phyloP scores from a whole-genome alignment of 2,329 filamentous ascomycete species.

The Neurospora sp. region DNA sequence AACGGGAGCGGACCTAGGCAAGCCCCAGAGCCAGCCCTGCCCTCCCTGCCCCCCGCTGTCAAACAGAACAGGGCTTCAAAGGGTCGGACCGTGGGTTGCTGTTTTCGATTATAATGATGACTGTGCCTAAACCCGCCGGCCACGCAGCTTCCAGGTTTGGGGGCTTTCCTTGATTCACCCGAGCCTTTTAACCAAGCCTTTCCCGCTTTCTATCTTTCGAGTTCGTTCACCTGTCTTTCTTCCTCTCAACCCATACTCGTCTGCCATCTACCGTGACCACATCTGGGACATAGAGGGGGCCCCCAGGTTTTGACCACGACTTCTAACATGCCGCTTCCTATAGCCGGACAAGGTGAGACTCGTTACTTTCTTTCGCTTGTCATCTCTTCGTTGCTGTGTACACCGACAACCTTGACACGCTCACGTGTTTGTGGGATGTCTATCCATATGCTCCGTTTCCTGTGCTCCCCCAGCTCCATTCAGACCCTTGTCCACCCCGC shows the following conservation, averaged over 20 bases:
- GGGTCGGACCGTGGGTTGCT: neutral
- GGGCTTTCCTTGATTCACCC: neutral
- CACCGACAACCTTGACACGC: neutral
- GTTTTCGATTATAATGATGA: neutral
- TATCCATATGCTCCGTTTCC: neutral
- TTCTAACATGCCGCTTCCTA: neutral
- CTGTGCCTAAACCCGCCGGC: neutral
- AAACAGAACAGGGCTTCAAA: neutral
- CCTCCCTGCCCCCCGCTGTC: neutral
- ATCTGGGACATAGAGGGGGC: neutral
- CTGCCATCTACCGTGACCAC: neutral
- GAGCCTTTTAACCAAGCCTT: neutral
- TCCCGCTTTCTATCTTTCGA: neutral
- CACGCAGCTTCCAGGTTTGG: neutral
- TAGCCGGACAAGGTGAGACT: conserved; percentile 4
- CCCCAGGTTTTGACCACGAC: neutral
- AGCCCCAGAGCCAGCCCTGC: neutral
- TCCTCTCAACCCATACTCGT: neutral
- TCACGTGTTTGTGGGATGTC: neutral
- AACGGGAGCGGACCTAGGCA: neutral
- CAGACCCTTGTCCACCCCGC: neutral
- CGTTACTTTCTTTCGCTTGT: neutral
- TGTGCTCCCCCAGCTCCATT: neutral
- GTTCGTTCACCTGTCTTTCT: neutral
- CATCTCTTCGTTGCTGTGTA: neutral